phyloP scores from a whole-genome alignment of 768 basidiomycete genomes.

The Suillus subluteus region DNA sequence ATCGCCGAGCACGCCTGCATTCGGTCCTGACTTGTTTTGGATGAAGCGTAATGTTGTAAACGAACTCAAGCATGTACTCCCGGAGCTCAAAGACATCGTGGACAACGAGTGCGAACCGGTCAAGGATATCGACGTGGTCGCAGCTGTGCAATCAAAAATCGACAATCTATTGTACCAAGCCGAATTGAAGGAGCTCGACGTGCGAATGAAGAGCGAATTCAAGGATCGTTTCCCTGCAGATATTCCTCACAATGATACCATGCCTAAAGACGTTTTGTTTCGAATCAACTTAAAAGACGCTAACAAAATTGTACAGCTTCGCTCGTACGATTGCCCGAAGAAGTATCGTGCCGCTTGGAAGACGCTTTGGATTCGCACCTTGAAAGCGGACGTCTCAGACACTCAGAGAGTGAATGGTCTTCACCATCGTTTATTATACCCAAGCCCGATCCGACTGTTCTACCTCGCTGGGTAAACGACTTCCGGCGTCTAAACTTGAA shows the following conservation, averaged over 20 bases:
- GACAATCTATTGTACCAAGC: no score
- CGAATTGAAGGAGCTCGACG: no score
- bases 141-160: no score
- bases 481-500: constrained; percentile 30
- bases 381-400: constrained; percentile 33
- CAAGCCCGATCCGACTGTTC: constrained; percentile 27
- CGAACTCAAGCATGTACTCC: neutral
- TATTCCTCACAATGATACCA: constrained; percentile 26
- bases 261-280: constrained; percentile 29
- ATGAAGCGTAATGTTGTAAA: neutral
- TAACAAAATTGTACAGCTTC: constrained; percentile 21
- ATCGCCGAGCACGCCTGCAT: no score
- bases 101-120: no score
- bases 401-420: constrained; percentile 31
- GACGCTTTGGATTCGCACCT: constrained; percentile 38
- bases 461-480: constrained; percentile 35
- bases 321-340: constrained; percentile 36
- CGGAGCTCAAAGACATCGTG: no score
- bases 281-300: constrained; percentile 35
- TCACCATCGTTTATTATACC: constrained; percentile 45
- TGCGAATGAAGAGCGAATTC: no score
- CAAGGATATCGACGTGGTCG: no score
- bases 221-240: constrained; percentile 24
- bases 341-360: constrained; percentile 40
- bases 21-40: neutral